These are phyloP conservation scores for Tuber aestivum DNA, from an alignment of 495 filamentous ascomycete species.

Conservation along the genomic window DNA sequence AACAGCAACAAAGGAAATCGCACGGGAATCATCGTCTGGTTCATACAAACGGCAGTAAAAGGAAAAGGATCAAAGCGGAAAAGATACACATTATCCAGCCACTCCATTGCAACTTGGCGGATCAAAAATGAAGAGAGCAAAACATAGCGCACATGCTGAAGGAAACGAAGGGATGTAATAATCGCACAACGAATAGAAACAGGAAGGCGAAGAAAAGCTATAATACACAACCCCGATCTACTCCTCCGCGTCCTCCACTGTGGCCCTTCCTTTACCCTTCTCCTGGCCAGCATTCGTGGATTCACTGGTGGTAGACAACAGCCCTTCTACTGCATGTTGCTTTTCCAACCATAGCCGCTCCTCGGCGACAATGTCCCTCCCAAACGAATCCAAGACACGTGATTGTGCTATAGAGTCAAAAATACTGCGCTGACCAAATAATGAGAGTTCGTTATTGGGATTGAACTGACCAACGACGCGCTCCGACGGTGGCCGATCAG, in stretches of 20 bases:
- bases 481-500: conserved; percentile 1
- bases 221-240: not conserved
- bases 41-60: not conserved
- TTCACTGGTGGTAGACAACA: conserved; percentile 12
- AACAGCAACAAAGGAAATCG: not conserved
- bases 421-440: conserved; percentile 37
- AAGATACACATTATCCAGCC: not conserved
- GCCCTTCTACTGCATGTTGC: conserved; percentile 25
- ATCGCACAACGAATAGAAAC: not conserved
- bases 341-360: conserved; percentile 26
- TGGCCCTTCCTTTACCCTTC: conserved; percentile 28
- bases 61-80: not conserved
- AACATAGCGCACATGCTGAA: not conserved
- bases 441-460: conserved; percentile 19
- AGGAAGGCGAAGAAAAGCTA: not conserved
- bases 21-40: not conserved
- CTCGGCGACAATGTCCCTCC: conserved; percentile 24
- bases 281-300: not conserved
- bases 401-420: conserved; percentile 27
- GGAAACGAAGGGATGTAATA: not conserved
- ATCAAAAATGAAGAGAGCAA: not conserved
- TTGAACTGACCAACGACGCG: conserved; percentile 22
- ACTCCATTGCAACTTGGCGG: not conserved
- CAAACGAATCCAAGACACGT: conserved; percentile 23
- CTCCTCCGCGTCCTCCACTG: conserved; percentile 8